Conservation (phyloP, 1,139 yeast species). For the Spathaspora jeffriesii region DNA sequence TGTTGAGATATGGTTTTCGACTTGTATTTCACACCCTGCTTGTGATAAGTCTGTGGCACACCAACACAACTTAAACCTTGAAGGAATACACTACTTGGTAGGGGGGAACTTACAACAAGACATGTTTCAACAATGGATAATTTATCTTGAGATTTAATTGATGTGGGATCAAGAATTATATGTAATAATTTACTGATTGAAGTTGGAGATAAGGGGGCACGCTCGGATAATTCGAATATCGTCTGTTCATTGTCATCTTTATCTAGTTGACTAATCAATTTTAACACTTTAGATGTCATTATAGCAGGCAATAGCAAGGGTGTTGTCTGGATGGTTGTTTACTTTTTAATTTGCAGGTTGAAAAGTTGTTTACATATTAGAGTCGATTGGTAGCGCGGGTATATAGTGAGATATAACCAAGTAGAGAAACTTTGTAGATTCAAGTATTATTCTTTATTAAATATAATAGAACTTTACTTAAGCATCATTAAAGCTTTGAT, state of each 20-base stretch:
- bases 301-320: background rate
- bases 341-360: too few species aligned
- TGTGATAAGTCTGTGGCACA: constrained; percentile 22
- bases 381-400: too few species aligned
- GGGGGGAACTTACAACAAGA: constrained; percentile 5
- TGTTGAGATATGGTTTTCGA: constrained; percentile 18
- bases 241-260: background rate
- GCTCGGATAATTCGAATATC: background rate
- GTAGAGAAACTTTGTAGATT: too few species aligned
- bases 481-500: too few species aligned
- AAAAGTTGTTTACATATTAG: too few species aligned
- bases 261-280: background rate
- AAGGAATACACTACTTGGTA: constrained; percentile 15
- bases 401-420: too few species aligned
- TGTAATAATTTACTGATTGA: constrained; percentile 6
- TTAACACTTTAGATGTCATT: background rate
- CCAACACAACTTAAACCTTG: constrained; percentile 27
- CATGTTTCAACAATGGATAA: constrained; percentile 10
- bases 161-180: constrained; percentile 4
- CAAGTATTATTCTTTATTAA: too few species aligned
- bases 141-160: constrained; percentile 9
- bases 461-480: too few species aligned
- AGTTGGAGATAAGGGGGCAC: constrained; percentile 4
- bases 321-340: background rate
- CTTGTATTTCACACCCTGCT: constrained; percentile 17